Evolutionary conservation across 2,329 filamentous ascomycete species (phyloP).

Genomic region (Geoglossum cookeanum): DNA sequence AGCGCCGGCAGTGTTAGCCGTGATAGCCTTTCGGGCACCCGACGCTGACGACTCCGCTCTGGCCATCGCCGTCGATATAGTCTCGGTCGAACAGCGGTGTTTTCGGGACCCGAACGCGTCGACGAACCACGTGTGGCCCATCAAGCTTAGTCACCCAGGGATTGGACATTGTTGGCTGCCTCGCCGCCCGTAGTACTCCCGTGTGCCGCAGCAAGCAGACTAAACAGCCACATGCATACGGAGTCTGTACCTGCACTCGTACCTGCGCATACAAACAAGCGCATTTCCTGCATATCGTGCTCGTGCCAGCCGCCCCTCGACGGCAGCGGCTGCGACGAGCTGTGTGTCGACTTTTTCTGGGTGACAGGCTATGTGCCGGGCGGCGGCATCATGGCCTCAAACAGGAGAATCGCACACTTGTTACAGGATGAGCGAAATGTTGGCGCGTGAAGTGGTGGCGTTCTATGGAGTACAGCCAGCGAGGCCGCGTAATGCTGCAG

Average conservation of each 20-base stretch:
- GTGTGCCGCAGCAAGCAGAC: too few species aligned
- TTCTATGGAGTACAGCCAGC: neutral
- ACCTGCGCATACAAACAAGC: too few species aligned
- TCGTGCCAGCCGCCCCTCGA: neutral
- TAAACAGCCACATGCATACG: too few species aligned
- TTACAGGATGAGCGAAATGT: neutral
- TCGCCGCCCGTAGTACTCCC: too few species aligned
- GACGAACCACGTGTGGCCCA: neutral
- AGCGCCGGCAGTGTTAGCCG: conserved; percentile 21
- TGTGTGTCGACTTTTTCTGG: neutral
- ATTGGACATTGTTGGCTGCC: too few species aligned
- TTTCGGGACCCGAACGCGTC: neutral
- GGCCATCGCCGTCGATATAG: neutral
- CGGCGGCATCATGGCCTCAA: neutral
- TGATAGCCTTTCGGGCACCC: conserved; percentile 23
- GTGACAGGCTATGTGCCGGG: neutral
- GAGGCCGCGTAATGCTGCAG: too few species aligned
- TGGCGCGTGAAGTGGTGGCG: neutral
- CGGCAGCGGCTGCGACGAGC: neutral
- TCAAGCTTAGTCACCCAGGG: too few species aligned
- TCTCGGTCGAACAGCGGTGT: neutral
- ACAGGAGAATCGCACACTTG: neutral
- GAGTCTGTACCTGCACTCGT: too few species aligned
- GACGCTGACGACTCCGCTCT: conserved; percentile 28
- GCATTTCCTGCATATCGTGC: neutral